Evolutionary conservation across 805 yeast genomes (phyloP), one percentile per base, ranked within the genome.

Genomic region (Teunomyces barrocoloradensis): DNA sequence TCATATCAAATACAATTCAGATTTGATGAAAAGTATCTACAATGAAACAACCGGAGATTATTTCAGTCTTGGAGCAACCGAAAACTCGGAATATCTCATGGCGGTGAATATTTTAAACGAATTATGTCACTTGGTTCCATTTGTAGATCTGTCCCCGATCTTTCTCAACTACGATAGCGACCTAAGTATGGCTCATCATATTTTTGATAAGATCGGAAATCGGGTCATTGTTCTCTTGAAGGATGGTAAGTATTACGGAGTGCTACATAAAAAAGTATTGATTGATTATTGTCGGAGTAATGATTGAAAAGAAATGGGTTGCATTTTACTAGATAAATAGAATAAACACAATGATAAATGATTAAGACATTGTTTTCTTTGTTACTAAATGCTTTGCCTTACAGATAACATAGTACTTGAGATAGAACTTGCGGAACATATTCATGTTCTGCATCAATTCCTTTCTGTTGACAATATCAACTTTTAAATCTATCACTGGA

Each of bases 201-300:
- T 80, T 18, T 80, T 80, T 57, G 74, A 78, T 38, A 73, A 76
- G 53, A 62, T 80, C 29, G 85, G 85, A 1, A 73, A 70, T 32
- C 58, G 84, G 37, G 77, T 79, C 1, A 71, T 79, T 46, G 74
- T 78, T 1, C 58, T 74, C 21, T 53, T 69, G 11, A 69, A 69
- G 43, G 67, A 74, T 27, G 84, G 82, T 10, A 59, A 64, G 45
- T 79, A 71, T 55, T 69, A 69, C 47, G 84, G 84, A 1, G 68
- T 79, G 4, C 59, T 80, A 48, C 82, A 81, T 54, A 78, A 77
- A 59, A 80, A 80, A 59, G 68, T 70, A 37, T 72, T 78, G 51
- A 75, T 80, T 46, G 82, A 78, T 46, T 76, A 57, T 52, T 58
- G 66, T 45, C 53, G 70, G 44, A 50, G 64, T 29, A 50, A 40